Percentiles rank a stretch among this genome's conserved stretches.
Evolutionary conservation across 768 basidiomycete species (phyloP).

Genomic region (Lactarius sanguifluus): DNA sequence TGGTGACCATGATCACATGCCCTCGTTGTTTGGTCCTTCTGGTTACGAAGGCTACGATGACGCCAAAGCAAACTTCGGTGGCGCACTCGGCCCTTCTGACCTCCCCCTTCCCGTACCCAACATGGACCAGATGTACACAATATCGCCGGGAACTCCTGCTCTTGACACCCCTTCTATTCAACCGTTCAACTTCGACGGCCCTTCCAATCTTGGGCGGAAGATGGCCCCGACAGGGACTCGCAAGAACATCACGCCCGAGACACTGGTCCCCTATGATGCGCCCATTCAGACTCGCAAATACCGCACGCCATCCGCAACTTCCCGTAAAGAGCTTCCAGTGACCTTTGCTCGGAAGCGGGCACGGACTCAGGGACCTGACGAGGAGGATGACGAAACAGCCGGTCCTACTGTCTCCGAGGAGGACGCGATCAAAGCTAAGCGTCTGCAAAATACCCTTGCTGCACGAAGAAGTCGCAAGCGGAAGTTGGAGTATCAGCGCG

Average conservation of each 20-base stretch:
- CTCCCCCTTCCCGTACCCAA: conserved; percentile 33
- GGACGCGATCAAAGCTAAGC: conserved; percentile 74
- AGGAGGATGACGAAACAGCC: conserved; percentile 46
- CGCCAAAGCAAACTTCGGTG: conserved; percentile 17
- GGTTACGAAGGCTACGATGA: conserved; percentile 20
- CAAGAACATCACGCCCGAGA: conserved; percentile 62
- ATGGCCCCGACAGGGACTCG: conserved; percentile 62
- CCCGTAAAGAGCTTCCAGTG: conserved; percentile 74
- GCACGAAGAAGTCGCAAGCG: conserved; percentile 77
- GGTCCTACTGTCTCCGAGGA: conserved; percentile 51
- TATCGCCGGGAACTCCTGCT: conserved; percentile 54
- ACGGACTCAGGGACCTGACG: conserved; percentile 46
- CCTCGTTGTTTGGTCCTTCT: conserved; percentile 28
- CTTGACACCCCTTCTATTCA: conserved; percentile 43
- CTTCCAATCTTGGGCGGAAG: conserved; percentile 33
- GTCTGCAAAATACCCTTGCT: conserved; percentile 81
- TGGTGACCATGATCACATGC: conserved; percentile 37
- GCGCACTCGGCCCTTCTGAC: conserved; percentile 11
- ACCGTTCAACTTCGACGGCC: conserved; percentile 32
- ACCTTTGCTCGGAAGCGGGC: conserved; percentile 67
- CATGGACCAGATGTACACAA: conserved; percentile 43
- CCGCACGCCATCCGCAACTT: conserved; percentile 67
- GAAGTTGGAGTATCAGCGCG: conserved; percentile 66
- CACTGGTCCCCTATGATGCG: conserved; percentile 68
- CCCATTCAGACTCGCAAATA: conserved; percentile 82